Evolutionary conservation across 176 grass and related monocot genomes (phyloP).

Genomic region (Olyra latifolia): DNA sequence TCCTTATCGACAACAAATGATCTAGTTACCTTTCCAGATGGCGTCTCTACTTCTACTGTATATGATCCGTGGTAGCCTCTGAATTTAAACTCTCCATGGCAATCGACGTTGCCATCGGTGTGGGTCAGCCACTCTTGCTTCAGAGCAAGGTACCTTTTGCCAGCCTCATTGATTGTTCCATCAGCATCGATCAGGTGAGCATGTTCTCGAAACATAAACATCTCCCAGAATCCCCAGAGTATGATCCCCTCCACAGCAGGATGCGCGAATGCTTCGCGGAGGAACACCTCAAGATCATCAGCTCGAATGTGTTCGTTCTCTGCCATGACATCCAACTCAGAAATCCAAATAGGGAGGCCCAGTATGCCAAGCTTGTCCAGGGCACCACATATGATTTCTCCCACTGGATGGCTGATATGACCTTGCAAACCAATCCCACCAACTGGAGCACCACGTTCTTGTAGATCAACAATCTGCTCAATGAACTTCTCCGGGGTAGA

Average conservation of each 20-base stretch:
- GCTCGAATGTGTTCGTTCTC: conserved; percentile 82
- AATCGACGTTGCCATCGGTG: conserved; percentile 41
- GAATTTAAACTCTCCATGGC: conserved; percentile 62
- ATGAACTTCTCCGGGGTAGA: conserved; percentile 77
- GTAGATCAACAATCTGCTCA: conserved; percentile 84
- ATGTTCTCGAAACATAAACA: conserved; percentile 82
- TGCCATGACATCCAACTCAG: conserved; percentile 82
- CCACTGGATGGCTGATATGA: conserved; percentile 86
- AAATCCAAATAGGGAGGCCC: conserved; percentile 90
- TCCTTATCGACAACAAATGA: conserved; percentile 85
- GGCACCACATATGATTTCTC: conserved; percentile 87
- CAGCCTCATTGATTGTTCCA: conserved; percentile 82
- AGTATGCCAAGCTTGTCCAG: conserved; percentile 84
- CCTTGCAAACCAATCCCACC: conserved; percentile 94
- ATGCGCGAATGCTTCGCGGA: conserved; percentile 82
- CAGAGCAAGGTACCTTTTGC: conserved; percentile 78
- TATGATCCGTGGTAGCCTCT: conserved; percentile 88
- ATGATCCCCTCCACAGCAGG: conserved; percentile 70
- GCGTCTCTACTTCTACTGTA: conserved; percentile 59
- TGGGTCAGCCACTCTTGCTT: conserved; percentile 87
- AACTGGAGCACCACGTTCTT: conserved; percentile 76
- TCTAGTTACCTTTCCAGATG: conserved; percentile 40
- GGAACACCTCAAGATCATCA: conserved; percentile 90
- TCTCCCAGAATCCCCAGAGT: conserved; percentile 96
- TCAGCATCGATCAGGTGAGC: conserved; percentile 77